Conservation (phyloP, 176 grass and related monocot species). For the Triticum urartu region DNA sequence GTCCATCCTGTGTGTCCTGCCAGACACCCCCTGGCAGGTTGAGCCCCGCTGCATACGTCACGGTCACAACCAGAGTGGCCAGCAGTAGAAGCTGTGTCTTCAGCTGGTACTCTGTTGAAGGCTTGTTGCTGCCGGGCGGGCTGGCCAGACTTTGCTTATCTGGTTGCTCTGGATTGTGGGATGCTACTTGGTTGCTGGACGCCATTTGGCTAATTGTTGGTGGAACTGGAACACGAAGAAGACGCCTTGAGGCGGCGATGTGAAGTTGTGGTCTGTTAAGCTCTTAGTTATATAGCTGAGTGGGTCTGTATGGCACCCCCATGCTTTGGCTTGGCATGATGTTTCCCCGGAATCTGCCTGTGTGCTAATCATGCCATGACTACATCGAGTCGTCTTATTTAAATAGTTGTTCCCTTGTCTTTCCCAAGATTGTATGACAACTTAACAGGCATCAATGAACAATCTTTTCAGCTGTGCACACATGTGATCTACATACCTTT, state of each 20-base stretch:
- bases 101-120: neutral
- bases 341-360: neutral
- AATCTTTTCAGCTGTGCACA: too few species aligned
- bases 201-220: neutral
- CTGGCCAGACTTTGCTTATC: too few species aligned
- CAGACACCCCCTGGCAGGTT: slow-evolving; percentile 35
- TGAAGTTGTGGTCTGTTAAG: neutral
- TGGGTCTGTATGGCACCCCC: neutral
- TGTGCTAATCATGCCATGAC: neutral
- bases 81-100: slow-evolving; percentile 33
- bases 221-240: neutral
- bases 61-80: slow-evolving; percentile 26
- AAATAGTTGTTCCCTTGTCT: neutral
- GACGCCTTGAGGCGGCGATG: neutral
- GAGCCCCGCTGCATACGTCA: slow-evolving; percentile 34
- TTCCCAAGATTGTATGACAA: neutral
- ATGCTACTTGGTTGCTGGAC: neutral
- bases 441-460: too few species aligned
- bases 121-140: neutral
- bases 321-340: neutral
- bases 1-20: neutral
- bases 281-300: neutral
- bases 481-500: too few species aligned
- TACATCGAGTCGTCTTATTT: neutral
- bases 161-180: neutral